Conservation (phyloP, 208 protist species). For the Trypanosomatidae sp. region DNA sequence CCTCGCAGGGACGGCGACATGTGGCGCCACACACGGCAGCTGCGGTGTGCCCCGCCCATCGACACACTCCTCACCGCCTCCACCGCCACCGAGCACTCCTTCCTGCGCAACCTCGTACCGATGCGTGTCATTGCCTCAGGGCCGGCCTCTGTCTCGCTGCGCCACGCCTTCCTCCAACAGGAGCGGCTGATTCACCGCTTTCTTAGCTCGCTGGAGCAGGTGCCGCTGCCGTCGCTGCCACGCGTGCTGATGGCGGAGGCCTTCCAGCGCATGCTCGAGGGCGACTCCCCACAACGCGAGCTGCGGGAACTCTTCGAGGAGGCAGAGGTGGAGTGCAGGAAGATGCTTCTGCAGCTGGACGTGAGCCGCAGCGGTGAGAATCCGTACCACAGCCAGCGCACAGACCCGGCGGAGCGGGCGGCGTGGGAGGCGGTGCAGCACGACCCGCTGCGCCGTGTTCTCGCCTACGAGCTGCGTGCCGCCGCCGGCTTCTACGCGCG, state of each 20-base stretch:
- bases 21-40: too few species aligned
- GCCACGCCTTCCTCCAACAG: constrained; percentile 75
- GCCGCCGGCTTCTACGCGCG: constrained; percentile 66
- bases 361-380: constrained; percentile 1
- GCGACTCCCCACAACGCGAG: constrained; percentile 65
- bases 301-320: constrained; percentile 78
- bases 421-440: constrained; percentile 32
- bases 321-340: constrained; percentile 56
- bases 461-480: constrained; percentile 74
- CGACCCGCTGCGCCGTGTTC: constrained; percentile 61
- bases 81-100: too few species aligned
- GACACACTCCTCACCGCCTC: too few species aligned
- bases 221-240: constrained; percentile 63
- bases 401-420: too few species aligned
- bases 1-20: too few species aligned
- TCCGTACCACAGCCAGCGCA: neutral
- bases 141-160: constrained; percentile 48
- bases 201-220: constrained; percentile 56
- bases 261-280: constrained; percentile 77
- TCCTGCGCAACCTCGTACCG: constrained; percentile 76
- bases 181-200: constrained; percentile 59
- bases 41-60: too few species aligned
- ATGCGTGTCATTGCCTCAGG: constrained; percentile 56
- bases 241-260: constrained; percentile 86
- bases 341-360: constrained; percentile 52